phyloP scores from a whole-genome alignment of 768 basidiomycete genomes.

The Pilatotrama ljubarskyi region DNA sequence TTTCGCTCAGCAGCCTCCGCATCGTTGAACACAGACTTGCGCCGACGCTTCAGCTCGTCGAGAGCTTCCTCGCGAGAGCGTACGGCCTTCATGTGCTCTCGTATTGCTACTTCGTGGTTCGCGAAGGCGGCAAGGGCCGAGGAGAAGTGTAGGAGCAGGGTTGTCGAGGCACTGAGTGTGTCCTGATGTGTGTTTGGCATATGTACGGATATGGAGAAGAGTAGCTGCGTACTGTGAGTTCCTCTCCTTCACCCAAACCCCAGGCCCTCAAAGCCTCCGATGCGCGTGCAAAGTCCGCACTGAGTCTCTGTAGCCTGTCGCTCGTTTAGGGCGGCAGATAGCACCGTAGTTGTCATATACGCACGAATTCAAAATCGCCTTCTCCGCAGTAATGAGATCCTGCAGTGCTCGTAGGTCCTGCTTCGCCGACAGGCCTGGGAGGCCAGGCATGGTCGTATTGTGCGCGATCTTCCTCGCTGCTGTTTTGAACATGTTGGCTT shows the following conservation, averaged over 20 bases:
- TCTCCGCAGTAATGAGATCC: conserved; percentile 88
- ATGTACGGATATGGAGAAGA: background rate
- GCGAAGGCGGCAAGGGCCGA: conserved; percentile 70
- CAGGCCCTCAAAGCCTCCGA: conserved; percentile 71
- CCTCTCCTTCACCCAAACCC: conserved; percentile 82
- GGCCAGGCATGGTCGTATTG: conserved; percentile 76
- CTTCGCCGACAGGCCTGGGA: conserved; percentile 62
- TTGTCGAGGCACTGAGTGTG: conserved; percentile 67
- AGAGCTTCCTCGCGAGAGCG: conserved; percentile 83
- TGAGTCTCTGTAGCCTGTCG: conserved; percentile 55
- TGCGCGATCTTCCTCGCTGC: conserved; percentile 86
- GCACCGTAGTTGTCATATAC: conserved; percentile 28
- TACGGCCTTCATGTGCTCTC: conserved; percentile 76
- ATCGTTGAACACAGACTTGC: conserved; percentile 63
- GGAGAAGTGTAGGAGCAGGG: conserved; percentile 66
- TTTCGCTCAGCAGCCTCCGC: conserved; percentile 88
- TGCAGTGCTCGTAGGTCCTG: conserved; percentile 81
- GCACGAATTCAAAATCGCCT: conserved; percentile 74
- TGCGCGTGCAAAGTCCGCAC: conserved; percentile 64
- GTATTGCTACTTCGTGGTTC: conserved; percentile 64
- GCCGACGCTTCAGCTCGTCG: conserved; percentile 70
- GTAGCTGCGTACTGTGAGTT: conserved; percentile 60
- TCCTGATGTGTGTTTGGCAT: conserved; percentile 48
- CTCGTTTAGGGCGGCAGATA: background rate
- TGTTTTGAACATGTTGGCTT: conserved; percentile 65